phyloP scores from a whole-genome alignment of 805 yeast species.

The Monosporozyma yasuniensis region DNA sequence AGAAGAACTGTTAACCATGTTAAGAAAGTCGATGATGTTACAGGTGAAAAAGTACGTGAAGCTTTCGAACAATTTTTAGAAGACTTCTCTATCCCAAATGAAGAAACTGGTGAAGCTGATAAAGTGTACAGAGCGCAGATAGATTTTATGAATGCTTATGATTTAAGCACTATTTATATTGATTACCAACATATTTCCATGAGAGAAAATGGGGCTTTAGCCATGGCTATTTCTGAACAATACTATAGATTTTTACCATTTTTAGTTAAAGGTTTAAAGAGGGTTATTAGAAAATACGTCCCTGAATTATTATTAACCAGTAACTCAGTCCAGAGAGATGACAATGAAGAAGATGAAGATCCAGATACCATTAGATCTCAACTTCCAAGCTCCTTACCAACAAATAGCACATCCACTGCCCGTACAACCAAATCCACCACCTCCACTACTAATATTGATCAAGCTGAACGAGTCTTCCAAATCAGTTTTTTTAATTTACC shows the following conservation, averaged over 20 bases:
- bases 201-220: slow-evolving; percentile 78
- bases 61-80: slow-evolving; percentile 79
- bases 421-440: slow-evolving; percentile 28
- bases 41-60: slow-evolving; percentile 90
- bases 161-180: slow-evolving; percentile 68
- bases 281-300: slow-evolving; percentile 62
- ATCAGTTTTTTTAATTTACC: slow-evolving; percentile 85
- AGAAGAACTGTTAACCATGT: slow-evolving; percentile 59
- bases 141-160: slow-evolving; percentile 68
- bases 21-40: slow-evolving; percentile 79
- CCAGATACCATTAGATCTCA: slow-evolving; percentile 1
- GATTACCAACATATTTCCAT: slow-evolving; percentile 72
- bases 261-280: slow-evolving; percentile 62
- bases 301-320: slow-evolving; percentile 56
- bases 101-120: slow-evolving; percentile 33
- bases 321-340: slow-evolving; percentile 26
- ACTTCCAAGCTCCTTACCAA: slow-evolving; percentile 4
- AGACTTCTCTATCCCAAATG: slow-evolving; percentile 42
- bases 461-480: slow-evolving; percentile 71
- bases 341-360: slow-evolving; percentile 5
- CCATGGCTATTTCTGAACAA: slow-evolving; percentile 82
- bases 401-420: slow-evolving; percentile 7
- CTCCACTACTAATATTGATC: slow-evolving; percentile 39
- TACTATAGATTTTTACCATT: slow-evolving; percentile 89
- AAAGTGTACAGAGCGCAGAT: slow-evolving; percentile 69